Evolutionary conservation across 768 basidiomycete genomes (phyloP).

Genomic region (Kockovaella imperatae): DNA sequence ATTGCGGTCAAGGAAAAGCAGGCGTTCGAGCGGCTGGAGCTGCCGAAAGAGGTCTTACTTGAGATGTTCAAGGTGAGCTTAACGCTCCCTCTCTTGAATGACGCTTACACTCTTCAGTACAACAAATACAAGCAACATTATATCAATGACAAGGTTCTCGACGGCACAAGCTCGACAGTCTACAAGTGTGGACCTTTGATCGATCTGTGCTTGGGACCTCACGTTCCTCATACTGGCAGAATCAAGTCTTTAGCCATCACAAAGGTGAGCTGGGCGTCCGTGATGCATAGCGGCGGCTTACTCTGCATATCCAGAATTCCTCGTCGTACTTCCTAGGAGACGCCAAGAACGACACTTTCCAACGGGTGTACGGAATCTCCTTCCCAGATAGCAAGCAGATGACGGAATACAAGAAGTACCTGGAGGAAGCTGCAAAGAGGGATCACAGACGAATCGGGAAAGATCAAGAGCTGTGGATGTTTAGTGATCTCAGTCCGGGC

Average conservation of each 20-base stretch:
- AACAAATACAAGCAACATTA: conserved; percentile 97
- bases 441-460: conserved; percentile 95
- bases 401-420: conserved; percentile 86
- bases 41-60: conserved; percentile 87
- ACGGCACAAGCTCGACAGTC: conserved; percentile 92
- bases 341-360: conserved; percentile 81
- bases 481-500: conserved; percentile 92
- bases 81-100: not conserved
- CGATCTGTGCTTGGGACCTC: conserved; percentile 92
- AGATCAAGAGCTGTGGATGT: conserved; percentile 98
- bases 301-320: conserved; percentile 59
- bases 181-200: conserved; percentile 99
- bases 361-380: conserved; percentile 94
- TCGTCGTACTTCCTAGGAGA: conserved; percentile 98
- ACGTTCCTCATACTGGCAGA: conserved; percentile 93
- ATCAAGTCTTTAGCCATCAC: conserved; percentile 97
- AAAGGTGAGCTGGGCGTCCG: conserved; percentile 54
- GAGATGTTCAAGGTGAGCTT: conserved; percentile 84
- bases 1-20: conserved; percentile 90
- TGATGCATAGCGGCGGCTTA: not conserved
- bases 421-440: conserved; percentile 94
- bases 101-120: conserved; percentile 55
- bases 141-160: conserved; percentile 89
- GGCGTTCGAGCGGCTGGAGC: conserved; percentile 86
- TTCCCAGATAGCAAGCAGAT: conserved; percentile 97